These are phyloP conservation scores for Debaryomyces coudertii DNA, from an alignment of 1,139 yeast species.

Conservation along the genomic window DNA sequence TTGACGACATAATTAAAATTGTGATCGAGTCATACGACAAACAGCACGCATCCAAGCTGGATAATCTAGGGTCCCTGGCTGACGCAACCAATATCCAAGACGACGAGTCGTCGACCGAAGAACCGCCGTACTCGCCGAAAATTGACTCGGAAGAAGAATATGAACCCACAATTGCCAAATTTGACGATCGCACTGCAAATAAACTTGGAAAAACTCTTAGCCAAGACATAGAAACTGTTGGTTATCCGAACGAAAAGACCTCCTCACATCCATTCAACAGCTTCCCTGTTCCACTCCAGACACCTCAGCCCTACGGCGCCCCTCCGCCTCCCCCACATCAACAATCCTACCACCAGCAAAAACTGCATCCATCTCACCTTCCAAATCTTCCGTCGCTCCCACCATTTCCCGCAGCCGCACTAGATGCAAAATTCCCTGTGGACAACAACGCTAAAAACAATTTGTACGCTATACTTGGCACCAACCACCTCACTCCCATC, in stretches of 20 bases:
- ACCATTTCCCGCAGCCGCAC: conserved; percentile 4
- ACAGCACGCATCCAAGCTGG: background rate
- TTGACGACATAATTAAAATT: conserved; percentile 15
- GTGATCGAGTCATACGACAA: conserved; percentile 11
- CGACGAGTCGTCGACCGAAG: conserved; percentile 11
- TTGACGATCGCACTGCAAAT: background rate
- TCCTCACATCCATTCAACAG: background rate
- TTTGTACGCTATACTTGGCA: conserved; percentile 31
- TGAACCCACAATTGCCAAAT: background rate
- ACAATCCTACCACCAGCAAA: background rate
- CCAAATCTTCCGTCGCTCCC: conserved; percentile 8
- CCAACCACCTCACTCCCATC: conserved; percentile 24
- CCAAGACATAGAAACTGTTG: background rate
- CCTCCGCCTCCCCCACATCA: conserved; percentile 13
- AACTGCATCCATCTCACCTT: conserved; percentile 6
- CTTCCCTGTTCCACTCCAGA: background rate
- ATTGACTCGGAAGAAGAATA: conserved; percentile 12
- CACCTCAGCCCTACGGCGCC: conserved; percentile 16
- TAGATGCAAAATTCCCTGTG: conserved; percentile 11
- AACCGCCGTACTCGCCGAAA: conserved; percentile 15
- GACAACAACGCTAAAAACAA: conserved; percentile 30
- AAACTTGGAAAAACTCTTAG: background rate
- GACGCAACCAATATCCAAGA: background rate
- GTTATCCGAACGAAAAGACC: background rate
- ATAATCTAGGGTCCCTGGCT: background rate